These are phyloP conservation scores for Cryptococcus wingfieldii DNA, from an alignment of 1,284 basidiomycete species.

Conservation along the genomic window DNA sequence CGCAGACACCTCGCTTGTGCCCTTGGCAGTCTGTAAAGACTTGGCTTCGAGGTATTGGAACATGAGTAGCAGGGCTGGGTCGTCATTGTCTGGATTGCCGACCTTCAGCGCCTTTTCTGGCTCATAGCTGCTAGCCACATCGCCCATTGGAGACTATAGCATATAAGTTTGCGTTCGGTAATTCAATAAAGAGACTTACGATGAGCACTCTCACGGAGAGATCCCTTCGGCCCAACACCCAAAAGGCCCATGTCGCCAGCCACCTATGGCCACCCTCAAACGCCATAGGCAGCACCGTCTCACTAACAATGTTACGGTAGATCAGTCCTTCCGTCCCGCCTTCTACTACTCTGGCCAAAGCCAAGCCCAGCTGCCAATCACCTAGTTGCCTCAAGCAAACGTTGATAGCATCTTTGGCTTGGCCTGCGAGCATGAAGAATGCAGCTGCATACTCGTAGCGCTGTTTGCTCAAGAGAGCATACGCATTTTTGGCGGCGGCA, in stretches of 20 bases:
- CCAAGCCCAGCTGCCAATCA: conserved; percentile 86
- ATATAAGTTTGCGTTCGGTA: background rate
- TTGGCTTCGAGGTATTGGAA: conserved; percentile 85
- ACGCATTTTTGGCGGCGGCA: conserved; percentile 95
- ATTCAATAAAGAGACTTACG: conserved; percentile 16
- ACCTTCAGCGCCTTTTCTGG: conserved; percentile 52
- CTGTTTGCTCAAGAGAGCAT: conserved; percentile 82
- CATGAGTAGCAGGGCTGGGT: conserved; percentile 80
- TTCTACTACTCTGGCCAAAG: conserved; percentile 78
- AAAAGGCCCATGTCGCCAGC: conserved; percentile 97
- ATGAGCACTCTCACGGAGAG: conserved; percentile 61
- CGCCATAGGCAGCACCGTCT: conserved; percentile 74
- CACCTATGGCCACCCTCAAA: conserved; percentile 84
- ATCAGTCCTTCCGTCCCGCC: conserved; percentile 76
- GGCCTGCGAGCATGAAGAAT: conserved; percentile 90
- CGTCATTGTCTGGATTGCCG: conserved; percentile 83
- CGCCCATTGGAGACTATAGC: conserved; percentile 36
- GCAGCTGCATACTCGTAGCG: conserved; percentile 96
- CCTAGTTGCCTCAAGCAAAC: conserved; percentile 82
- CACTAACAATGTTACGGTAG: conserved; percentile 64
- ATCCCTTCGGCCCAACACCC: conserved; percentile 79
- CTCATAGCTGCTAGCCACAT: conserved; percentile 29
- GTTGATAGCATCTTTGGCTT: conserved; percentile 83
- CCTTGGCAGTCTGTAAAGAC: conserved; percentile 85
- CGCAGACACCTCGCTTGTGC: conserved; percentile 81